A percentile compares a stretch with the other conserved stretches of the same genome.
Evolutionary conservation across 306 rosid species (phyloP).

Genomic region (Cucurbita argyrosperma): DNA sequence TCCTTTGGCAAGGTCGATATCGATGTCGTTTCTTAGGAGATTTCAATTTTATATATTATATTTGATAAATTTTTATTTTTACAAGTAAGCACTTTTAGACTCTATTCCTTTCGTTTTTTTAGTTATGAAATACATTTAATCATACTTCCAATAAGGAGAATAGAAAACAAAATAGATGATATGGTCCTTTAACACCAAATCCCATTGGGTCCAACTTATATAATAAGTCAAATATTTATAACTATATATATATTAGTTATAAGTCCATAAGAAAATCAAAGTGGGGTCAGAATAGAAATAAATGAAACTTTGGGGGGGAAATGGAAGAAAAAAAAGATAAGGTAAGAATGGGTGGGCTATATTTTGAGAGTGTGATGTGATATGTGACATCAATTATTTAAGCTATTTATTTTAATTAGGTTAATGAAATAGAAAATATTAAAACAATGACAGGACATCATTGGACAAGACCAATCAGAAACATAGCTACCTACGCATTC

Average conservation of each 20-base stretch:
- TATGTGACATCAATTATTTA: background rate
- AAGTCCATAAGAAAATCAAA: background rate
- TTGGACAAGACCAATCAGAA: background rate
- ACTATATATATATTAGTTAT: background rate
- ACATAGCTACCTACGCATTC: background rate
- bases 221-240: background rate
- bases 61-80: too few relatives aligned
- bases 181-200: background rate
- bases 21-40: too few relatives aligned
- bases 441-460: background rate
- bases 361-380: background rate
- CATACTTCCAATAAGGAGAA: background rate
- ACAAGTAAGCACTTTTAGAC: too few relatives aligned
- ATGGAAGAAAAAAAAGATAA: background rate
- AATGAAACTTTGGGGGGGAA: background rate
- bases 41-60: too few relatives aligned
- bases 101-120: too few relatives aligned
- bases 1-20: background rate
- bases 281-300: background rate
- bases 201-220: background rate
- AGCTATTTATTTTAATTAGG: background rate
- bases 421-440: background rate
- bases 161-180: background rate
- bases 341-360: slow-evolving; percentile 1
- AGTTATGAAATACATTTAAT: too few relatives aligned